These are phyloP conservation scores for Trametes gibbosa DNA, from an alignment of 768 basidiomycete species.

Conservation along the genomic window DNA sequence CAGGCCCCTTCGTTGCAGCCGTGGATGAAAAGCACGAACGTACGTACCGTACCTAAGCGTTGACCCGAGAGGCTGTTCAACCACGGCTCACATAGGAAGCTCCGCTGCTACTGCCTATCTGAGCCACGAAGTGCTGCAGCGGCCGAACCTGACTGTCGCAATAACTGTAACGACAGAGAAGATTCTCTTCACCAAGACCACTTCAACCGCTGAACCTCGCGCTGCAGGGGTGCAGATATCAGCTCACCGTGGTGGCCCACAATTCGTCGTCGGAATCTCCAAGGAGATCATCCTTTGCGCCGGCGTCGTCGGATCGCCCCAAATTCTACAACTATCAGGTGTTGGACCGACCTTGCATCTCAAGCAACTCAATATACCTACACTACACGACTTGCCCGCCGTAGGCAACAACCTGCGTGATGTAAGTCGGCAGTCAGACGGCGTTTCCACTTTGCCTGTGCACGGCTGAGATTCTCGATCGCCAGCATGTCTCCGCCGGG, in stretches of 20 bases:
- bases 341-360: constrained; percentile 24
- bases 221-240: constrained; percentile 18
- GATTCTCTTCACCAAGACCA: constrained; percentile 19
- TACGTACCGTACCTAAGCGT: neutral
- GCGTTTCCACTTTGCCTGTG: neutral
- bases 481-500: constrained; percentile 16
- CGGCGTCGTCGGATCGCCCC: constrained; percentile 17
- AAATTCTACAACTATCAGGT: constrained; percentile 29
- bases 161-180: constrained; percentile 15
- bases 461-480: neutral
- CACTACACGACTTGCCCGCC: constrained; percentile 24
- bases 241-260: neutral
- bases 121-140: constrained; percentile 16
- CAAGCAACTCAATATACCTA: constrained; percentile 12
- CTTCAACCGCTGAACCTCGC: neutral
- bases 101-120: constrained; percentile 30
- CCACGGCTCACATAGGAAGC: constrained; percentile 16
- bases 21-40: constrained; percentile 21
- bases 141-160: constrained; percentile 28
- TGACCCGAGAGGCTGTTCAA: too few species aligned
- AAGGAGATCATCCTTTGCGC: constrained; percentile 22
- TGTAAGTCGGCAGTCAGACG: constrained; percentile 4
- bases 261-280: constrained; percentile 11
- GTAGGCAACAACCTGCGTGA: constrained; percentile 30
- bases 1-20: constrained; percentile 7